Base-by-base conservation (phyloP, 345 rosid genomes). In the Linum lewisii region DNA sequence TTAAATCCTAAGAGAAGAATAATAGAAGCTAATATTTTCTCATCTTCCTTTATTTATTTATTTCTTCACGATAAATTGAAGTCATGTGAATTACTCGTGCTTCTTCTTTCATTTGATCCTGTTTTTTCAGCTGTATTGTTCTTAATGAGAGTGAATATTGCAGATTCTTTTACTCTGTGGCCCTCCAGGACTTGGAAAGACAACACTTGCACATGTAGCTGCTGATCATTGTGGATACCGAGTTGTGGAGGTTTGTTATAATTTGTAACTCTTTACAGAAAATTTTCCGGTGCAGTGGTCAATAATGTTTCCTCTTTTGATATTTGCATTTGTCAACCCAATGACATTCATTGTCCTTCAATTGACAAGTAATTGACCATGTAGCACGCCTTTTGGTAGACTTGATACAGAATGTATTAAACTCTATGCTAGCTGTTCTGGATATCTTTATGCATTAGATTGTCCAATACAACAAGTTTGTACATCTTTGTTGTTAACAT, bases 121-220 rank as follows among this genome's bases (percentile, higher is more conserved):
- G 38, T 16, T 42, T 42, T 10, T 42, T 42, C 18, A 42, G 47
- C 47, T 11, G 47, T 11, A 42, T 16, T 16, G 18, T 42, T 42
- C 47, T 3, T 29, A 29, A 29, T 7, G 15, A 42, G 50, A 67
- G 34, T 61, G 65, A 57, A 36, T 57, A 1, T 63, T 76, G 88
- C 87, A 89, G 99, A 78, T 93, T 67, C 99, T 93, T 64, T 65
- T 89, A 69, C 97, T 89, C 54, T 89, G 99, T 72, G 97, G 99
- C 57, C 85, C 99, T 60, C 99, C 97, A 21, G 99, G 99, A 63
- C 99, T 93, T 76, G 99, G 99, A 61, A 93, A 93, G 85, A 93
- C 99, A 63, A 93, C 99, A 15, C 94, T 93, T 72, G 99, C 97
- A 45, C 97, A 89, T 72, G 82, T 89, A 58, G 94, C 95, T 77